Evolutionary conservation across 192 early-diverging fungal species (phyloP), one percentile per base, ranked within the genome.

Genomic region (Allomyces macrogynus): DNA sequence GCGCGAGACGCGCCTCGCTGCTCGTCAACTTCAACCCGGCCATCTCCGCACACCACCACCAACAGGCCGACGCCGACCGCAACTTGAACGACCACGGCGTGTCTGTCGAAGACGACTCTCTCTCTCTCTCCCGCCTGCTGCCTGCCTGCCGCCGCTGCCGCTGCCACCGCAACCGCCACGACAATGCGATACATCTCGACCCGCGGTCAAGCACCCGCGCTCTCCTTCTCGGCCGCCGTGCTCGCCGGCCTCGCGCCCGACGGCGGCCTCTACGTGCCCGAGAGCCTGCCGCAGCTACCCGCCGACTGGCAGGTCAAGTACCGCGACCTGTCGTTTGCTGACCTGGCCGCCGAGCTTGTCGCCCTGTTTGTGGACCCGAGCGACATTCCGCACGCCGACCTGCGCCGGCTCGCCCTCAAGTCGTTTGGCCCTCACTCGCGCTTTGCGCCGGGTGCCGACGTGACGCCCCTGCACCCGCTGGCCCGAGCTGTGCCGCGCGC

Each of bases 181-280:
- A 79, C 62, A 40, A 97, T 97, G 93, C 77, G 80, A 69, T 98
- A 98, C 69, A 78, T 87, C 67, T 93, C 91, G 14, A 98, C 95
- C 32, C 80, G 95, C 65, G 89, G 89, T 66, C 74, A 84, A 67
- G 78, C 78, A 43, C 68, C 73, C 23, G 79, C 78, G 65, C 77
- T 83, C 65, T 73, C 86, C 49, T 95, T 98, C 69, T 92, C 94
- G 77, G 84, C 89, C 73, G 90, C 91, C 27, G 91, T 98, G 42
- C 78, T 95, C 64, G 80, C 87, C 60, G 95, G 95, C 43, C 86
- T 96, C 49, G 85, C 92, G 1, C 76, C 86, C 44, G 95, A 97
- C 77, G 95, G 95, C 54, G 93, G 95, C 24, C 82, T 98, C 42
- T 96, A 88, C 76, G 90, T 97, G 64, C 95, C 95, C 25, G 77